phyloP scores from a whole-genome alignment of 768 basidiomycete genomes.

The Austroboletus eburneus region DNA sequence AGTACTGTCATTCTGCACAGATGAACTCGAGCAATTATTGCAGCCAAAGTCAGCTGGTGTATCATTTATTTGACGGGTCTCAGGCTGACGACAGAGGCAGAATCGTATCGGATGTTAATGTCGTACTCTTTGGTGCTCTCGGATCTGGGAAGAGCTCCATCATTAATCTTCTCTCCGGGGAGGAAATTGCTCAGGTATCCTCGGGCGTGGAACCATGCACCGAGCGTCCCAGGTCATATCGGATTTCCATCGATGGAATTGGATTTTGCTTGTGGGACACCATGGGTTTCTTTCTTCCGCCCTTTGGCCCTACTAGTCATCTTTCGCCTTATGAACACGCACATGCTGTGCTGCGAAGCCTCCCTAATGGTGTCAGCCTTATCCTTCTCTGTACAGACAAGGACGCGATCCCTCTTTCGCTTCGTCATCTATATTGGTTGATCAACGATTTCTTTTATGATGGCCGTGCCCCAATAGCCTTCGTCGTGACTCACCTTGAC shows the following conservation, averaged over 20 bases:
- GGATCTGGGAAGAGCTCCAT: constrained; percentile 20
- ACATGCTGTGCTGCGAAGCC: constrained; percentile 22
- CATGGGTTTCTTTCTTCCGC: constrained; percentile 1
- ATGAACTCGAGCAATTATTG: not conserved
- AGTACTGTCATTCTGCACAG: not conserved
- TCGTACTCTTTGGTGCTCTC: constrained; percentile 14
- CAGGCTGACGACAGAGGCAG: not conserved
- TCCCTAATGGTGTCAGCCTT: constrained; percentile 31
- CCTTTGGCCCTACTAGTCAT: not conserved
- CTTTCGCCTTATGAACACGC: constrained; percentile 16
- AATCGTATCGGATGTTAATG: constrained; percentile 1
- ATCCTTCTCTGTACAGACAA: constrained; percentile 33
- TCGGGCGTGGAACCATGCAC: constrained; percentile 29
- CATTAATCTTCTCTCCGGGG: constrained; percentile 17
- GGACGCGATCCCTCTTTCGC: constrained; percentile 24
- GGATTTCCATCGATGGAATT: not conserved
- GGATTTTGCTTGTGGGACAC: constrained; percentile 24
- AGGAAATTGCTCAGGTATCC: constrained; percentile 21
- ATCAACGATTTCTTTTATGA: constrained; percentile 34
- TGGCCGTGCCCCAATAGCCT: constrained; percentile 28
- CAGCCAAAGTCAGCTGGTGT: not conserved
- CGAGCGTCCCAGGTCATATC: constrained; percentile 9
- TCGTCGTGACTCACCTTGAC: constrained; percentile 34
- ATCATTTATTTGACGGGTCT: not conserved
- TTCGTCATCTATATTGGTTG: constrained; percentile 29